Conservation (phyloP, 306 rosid genomes). For the Argentina anserina region DNA sequence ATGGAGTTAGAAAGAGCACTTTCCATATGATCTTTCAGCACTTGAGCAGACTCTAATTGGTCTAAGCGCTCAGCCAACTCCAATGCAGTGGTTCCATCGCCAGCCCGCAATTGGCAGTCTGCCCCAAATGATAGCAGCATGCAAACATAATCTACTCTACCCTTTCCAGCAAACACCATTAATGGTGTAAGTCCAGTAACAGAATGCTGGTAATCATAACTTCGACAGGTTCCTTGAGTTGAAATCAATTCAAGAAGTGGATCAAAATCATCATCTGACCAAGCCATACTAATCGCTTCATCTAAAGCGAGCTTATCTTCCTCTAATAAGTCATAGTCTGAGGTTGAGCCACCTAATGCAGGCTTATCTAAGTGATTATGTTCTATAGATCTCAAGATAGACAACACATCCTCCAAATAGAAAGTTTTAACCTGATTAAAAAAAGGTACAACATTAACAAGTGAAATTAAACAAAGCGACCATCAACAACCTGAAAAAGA, state of each 20-base stretch:
- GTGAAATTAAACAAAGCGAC: constrained; percentile 13
- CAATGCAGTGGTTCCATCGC: constrained; percentile 63
- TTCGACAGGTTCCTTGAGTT: constrained; percentile 41
- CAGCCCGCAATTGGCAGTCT: constrained; percentile 57
- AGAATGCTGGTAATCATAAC: constrained; percentile 82
- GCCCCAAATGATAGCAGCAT: constrained; percentile 83
- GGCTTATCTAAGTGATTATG: constrained; percentile 53
- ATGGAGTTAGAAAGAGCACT: constrained; percentile 39
- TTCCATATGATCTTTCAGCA: constrained; percentile 53
- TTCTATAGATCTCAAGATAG: constrained; percentile 47
- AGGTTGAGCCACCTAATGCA: constrained; percentile 24
- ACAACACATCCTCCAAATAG: constrained; percentile 88
- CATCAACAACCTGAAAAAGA: constrained; percentile 19
- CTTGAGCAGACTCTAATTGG: constrained; percentile 55
- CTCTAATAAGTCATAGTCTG: constrained; percentile 43
- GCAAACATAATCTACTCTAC: constrained; percentile 74
- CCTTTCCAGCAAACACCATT: constrained; percentile 91
- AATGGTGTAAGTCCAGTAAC: constrained; percentile 66
- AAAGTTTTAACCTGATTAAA: constrained; percentile 67
- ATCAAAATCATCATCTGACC: constrained; percentile 76
- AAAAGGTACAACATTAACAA: constrained; percentile 10
- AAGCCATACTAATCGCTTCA: constrained; percentile 81
- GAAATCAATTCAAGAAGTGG: constrained; percentile 70
- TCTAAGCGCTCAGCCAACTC: constrained; percentile 63
- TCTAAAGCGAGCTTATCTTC: constrained; percentile 68